phyloP scores from a whole-genome alignment of 176 grass and related monocot species.

The Musa schizocarpa region DNA sequence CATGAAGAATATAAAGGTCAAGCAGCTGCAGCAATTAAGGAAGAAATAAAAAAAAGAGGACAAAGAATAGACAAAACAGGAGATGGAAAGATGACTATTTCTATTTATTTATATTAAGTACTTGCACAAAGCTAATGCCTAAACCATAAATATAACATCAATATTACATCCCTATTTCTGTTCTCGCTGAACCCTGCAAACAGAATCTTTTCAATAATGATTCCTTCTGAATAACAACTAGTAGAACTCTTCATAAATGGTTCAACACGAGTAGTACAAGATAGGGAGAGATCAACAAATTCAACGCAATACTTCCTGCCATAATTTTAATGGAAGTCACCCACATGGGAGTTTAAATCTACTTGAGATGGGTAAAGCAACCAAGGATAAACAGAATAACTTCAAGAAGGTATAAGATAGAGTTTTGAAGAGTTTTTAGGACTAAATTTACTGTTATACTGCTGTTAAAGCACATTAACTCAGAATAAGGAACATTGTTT shows the following conservation, averaged over 20 bases:
- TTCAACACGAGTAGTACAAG: not conserved
- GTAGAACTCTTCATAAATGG: not conserved
- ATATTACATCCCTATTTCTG: not conserved
- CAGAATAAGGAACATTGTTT: too few species aligned
- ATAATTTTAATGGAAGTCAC: not conserved
- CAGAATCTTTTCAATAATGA: not conserved
- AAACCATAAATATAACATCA: not conserved
- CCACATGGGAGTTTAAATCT: too few species aligned
- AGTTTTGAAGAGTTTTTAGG: too few species aligned
- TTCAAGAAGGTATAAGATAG: too few species aligned
- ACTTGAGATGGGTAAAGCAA: too few species aligned
- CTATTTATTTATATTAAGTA: too few species aligned
- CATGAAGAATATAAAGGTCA: not conserved
- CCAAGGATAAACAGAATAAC: too few species aligned
- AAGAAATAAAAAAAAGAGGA: not conserved
- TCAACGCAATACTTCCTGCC: not conserved
- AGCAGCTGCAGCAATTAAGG: not conserved
- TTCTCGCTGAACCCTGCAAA: not conserved
- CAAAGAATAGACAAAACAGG: slow-evolving; percentile 9
- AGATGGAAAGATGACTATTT: not conserved
- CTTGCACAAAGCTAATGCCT: too few species aligned
- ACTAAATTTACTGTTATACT: too few species aligned
- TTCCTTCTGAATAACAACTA: not conserved
- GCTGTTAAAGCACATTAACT: too few species aligned
- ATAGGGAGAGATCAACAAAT: not conserved